These are phyloP conservation scores for Colletotrichum sp. DNA, from an alignment of 2,329 filamentous ascomycete genomes.

Conservation along the genomic window DNA sequence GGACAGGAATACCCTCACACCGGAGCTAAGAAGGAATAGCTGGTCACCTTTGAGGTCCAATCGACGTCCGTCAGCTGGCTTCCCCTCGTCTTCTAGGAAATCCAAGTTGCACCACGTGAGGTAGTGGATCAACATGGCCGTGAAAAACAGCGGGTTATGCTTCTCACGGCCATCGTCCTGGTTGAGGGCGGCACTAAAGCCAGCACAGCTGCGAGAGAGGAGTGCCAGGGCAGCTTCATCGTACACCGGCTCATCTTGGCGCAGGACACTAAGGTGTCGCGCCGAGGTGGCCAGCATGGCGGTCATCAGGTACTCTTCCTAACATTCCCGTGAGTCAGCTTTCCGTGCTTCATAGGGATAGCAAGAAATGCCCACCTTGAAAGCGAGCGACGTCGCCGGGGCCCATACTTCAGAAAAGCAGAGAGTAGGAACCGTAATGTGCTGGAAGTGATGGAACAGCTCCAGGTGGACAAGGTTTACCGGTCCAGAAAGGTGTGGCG, in stretches of 20 bases:
- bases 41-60: slow-evolving; percentile 29
- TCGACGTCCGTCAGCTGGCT: neutral
- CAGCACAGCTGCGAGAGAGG: slow-evolving; percentile 25
- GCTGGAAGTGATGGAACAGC: slow-evolving; percentile 34
- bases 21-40: slow-evolving; percentile 31
- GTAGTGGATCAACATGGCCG: slow-evolving; percentile 32
- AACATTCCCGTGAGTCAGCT: neutral
- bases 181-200: slow-evolving; percentile 26
- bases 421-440: slow-evolving; percentile 27
- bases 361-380: slow-evolving; percentile 24
- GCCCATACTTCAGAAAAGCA: slow-evolving; percentile 31
- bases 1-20: slow-evolving; percentile 23
- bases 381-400: slow-evolving; percentile 28
- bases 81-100: slow-evolving; percentile 24
- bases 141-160: slow-evolving; percentile 23
- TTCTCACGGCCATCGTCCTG: neutral
- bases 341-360: neutral
- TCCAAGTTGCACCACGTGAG: slow-evolving; percentile 32
- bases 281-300: slow-evolving; percentile 27
- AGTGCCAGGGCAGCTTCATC: slow-evolving; percentile 24
- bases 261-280: slow-evolving; percentile 24
- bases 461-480: slow-evolving; percentile 35
- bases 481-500: neutral
- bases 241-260: slow-evolving; percentile 21
- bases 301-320: slow-evolving; percentile 32